Conservation (phyloP, 2,329 filamentous ascomycete genomes). For the Cercospora citrullina region DNA sequence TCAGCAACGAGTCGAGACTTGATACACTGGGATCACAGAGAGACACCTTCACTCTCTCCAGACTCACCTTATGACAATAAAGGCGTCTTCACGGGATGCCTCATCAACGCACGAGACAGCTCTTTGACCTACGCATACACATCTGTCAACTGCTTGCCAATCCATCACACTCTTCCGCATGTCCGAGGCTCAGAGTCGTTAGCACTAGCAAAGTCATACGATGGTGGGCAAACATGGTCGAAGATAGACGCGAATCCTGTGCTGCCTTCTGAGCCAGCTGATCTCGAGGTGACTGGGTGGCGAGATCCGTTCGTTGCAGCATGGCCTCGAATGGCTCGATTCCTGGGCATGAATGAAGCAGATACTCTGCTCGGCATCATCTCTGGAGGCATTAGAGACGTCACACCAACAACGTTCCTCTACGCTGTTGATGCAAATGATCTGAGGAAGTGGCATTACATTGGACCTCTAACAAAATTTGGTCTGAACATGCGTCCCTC, state of each 20-base stretch:
- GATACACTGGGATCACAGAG: constrained; percentile 41
- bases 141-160: constrained; percentile 43
- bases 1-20: constrained; percentile 43
- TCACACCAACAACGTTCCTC: constrained; percentile 50
- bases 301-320: constrained; percentile 44
- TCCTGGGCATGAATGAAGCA: constrained; percentile 21
- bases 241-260: constrained; percentile 43
- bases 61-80: constrained; percentile 41
- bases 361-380: constrained; percentile 49
- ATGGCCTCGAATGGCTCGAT: constrained; percentile 35
- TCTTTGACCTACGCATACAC: constrained; percentile 45
- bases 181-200: constrained; percentile 41
- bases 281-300: constrained; percentile 45
- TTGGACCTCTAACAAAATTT: constrained; percentile 47
- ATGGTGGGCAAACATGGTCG: constrained; percentile 43
- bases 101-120: constrained; percentile 36
- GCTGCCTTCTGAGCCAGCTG: constrained; percentile 38
- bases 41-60: constrained; percentile 38
- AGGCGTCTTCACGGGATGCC: constrained; percentile 48
- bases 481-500: constrained; percentile 44
- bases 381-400: constrained; percentile 48
- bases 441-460: constrained; percentile 48
- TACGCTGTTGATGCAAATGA: constrained; percentile 47
- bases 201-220: constrained; percentile 42
- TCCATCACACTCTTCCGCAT: constrained; percentile 46